These are phyloP conservation scores for Nicotiana undulata DNA, from an alignment of 257 asterid species.

Conservation along the genomic window DNA sequence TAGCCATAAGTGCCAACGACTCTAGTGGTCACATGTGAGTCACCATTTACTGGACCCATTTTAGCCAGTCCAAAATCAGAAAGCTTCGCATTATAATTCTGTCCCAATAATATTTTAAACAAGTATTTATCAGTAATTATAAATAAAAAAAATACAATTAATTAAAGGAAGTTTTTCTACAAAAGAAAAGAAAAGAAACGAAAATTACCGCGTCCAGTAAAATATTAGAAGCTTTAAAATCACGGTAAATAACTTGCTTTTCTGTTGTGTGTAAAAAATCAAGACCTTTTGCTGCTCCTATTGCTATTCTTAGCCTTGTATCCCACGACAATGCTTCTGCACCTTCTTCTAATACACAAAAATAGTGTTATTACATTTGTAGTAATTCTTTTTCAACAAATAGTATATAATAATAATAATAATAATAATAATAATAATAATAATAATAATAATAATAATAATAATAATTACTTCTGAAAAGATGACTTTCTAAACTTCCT, in stretches of 20 bases:
- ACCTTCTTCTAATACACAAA: conserved; percentile 25
- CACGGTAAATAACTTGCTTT: conserved; percentile 69
- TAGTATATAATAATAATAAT: too few relatives aligned
- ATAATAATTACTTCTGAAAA: conserved; percentile 52
- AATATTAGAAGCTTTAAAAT: conserved; percentile 74
- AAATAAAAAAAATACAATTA: neutral
- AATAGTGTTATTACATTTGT: neutral
- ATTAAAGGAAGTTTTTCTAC: neutral
- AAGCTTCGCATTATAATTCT: conserved; percentile 74
- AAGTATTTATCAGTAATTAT: neutral
- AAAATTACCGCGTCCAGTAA: conserved; percentile 50
- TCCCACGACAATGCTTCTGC: conserved; percentile 77
- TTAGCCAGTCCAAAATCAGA: conserved; percentile 93
- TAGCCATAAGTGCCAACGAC: conserved; percentile 80
- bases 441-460: neutral
- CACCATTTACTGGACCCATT: conserved; percentile 69
- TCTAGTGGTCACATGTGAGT: conserved; percentile 67
- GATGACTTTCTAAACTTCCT: conserved; percentile 88
- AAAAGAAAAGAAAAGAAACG: too few relatives aligned
- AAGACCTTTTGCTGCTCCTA: conserved; percentile 83
- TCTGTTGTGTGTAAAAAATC: conserved; percentile 54
- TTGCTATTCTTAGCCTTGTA: conserved; percentile 51
- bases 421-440: neutral
- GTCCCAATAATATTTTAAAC: neutral
- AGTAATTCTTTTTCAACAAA: too few relatives aligned